Evolutionary conservation across 1,284 basidiomycete species (phyloP).

Genomic region (Fomitiporia mediterranea): DNA sequence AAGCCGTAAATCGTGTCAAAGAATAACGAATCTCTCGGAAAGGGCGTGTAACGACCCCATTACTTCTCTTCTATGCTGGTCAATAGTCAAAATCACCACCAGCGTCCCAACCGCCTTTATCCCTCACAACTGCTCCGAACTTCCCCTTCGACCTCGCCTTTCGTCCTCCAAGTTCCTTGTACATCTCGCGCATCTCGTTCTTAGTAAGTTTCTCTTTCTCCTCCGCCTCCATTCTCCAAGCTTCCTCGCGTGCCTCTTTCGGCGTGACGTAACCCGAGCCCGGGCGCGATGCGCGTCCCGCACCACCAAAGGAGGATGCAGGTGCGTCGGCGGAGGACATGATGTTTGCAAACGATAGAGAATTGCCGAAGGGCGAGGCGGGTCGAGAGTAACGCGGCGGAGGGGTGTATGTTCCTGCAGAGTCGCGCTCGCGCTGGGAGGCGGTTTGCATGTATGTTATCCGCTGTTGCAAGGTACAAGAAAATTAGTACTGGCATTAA

Average conservation of each 20-base stretch:
- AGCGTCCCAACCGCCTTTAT: slow-evolving; percentile 61
- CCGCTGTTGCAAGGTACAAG: slow-evolving; percentile 39
- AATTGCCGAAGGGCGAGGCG: slow-evolving; percentile 29
- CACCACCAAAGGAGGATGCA: slow-evolving; percentile 34
- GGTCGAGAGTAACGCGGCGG: slow-evolving; percentile 30
- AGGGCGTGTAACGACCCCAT: too few species aligned
- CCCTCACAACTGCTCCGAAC: slow-evolving; percentile 55
- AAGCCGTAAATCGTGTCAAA: too few species aligned
- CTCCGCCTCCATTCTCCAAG: slow-evolving; percentile 60
- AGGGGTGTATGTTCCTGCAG: slow-evolving; percentile 32
- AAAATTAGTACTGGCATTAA: neutral
- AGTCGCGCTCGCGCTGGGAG: slow-evolving; percentile 40
- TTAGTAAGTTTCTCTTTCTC: slow-evolving; percentile 56
- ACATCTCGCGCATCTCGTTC: slow-evolving; percentile 80
- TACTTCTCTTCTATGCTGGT: too few species aligned
- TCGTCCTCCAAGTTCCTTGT: slow-evolving; percentile 83
- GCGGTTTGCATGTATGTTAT: slow-evolving; percentile 48
- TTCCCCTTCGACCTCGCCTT: slow-evolving; percentile 66
- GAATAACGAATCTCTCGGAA: too few species aligned
- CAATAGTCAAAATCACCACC: slow-evolving; percentile 26
- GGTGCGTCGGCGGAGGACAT: slow-evolving; percentile 21
- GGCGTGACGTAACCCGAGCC: slow-evolving; percentile 76
- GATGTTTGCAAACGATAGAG: slow-evolving; percentile 15
- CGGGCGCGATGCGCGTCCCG: slow-evolving; percentile 46
- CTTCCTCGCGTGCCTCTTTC: slow-evolving; percentile 68